Conservation (phyloP, 805 yeast species). For the Wickerhamomyces rabaulensis region DNA sequence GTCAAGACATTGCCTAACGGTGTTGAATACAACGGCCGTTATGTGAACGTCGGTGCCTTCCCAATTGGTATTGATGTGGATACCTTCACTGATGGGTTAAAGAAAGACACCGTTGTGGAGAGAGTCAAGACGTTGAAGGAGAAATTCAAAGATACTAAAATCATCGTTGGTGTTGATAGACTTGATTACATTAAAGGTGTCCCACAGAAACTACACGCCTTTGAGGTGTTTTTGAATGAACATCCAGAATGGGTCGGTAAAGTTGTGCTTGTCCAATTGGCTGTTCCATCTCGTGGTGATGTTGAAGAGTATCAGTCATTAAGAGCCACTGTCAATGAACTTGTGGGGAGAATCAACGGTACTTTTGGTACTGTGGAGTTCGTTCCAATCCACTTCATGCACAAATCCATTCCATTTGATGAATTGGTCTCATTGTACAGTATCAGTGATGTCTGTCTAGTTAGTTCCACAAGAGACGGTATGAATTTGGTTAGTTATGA, state of each 20-base stretch:
- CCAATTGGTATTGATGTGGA: conserved; percentile 99
- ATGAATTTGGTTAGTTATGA: conserved; percentile 97
- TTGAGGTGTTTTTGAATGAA: conserved; percentile 84
- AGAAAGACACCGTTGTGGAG: conserved; percentile 52
- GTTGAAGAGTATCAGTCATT: conserved; percentile 96
- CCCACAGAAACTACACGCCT: conserved; percentile 94
- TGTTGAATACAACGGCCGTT: conserved; percentile 68
- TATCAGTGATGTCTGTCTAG: conserved; percentile 84
- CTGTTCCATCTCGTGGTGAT: conserved; percentile 96
- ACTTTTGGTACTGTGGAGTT: conserved; percentile 94
- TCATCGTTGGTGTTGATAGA: conserved; percentile 95
- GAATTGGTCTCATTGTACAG: conserved; percentile 87
- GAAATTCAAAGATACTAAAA: conserved; percentile 70
- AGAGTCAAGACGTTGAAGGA: conserved; percentile 61
- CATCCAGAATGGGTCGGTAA: conserved; percentile 99
- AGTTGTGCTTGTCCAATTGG: conserved; percentile 91
- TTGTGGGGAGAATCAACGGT: conserved; percentile 96
- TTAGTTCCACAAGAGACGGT: conserved; percentile 94
- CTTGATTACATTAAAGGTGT: conserved; percentile 97
- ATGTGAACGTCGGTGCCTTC: conserved; percentile 88
- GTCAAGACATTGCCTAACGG: conserved; percentile 89
- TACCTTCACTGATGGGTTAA: conserved; percentile 76
- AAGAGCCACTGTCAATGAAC: conserved; percentile 90
- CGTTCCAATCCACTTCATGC: conserved; percentile 96
- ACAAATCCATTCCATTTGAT: conserved; percentile 83